Percentiles rank a stretch among this genome's conserved stretches.
phyloP scores from a whole-genome alignment of 306 rosid genomes.

The Lathyrus oleraceus region DNA sequence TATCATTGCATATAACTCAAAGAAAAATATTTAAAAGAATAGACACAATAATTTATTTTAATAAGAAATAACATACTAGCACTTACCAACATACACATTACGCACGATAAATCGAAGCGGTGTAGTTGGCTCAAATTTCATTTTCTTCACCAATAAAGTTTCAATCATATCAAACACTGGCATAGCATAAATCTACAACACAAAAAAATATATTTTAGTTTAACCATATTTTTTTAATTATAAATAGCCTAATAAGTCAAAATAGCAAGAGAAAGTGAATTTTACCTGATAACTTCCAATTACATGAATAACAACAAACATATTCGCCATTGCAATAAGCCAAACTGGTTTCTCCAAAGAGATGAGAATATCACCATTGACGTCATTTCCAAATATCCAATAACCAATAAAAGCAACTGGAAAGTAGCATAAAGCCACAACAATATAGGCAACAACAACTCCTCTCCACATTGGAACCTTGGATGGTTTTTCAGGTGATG shows the following conservation, averaged over 20 bases:
- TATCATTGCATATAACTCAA: not conserved
- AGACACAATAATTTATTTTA: not conserved
- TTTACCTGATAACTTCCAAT: constrained; percentile 96
- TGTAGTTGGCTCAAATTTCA: constrained; percentile 52
- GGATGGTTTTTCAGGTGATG: constrained; percentile 87
- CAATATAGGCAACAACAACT: constrained; percentile 75
- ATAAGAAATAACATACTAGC: not conserved
- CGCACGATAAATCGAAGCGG: constrained; percentile 71
- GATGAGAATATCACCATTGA: constrained; percentile 60
- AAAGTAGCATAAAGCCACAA: constrained; percentile 88
- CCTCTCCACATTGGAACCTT: constrained; percentile 97
- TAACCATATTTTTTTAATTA: no score
- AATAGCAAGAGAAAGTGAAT: not conserved
- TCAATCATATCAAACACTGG: constrained; percentile 95
- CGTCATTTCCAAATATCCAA: constrained; percentile 66
- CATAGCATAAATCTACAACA: constrained; percentile 72
- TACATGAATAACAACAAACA: constrained; percentile 88
- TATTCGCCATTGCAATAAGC: constrained; percentile 83
- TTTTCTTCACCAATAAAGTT: constrained; percentile 65
- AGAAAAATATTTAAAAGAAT: not conserved
- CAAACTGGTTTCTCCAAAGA: constrained; percentile 67
- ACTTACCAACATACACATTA: constrained; percentile 76
- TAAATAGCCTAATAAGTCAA: no score
- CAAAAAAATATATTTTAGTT: no score
- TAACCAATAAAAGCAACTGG: constrained; percentile 87